Evolutionary conservation across 2,329 filamentous ascomycete species (phyloP), one percentile per base, ranked within the genome.

Genomic region (Sporothrix euskadiensis): DNA sequence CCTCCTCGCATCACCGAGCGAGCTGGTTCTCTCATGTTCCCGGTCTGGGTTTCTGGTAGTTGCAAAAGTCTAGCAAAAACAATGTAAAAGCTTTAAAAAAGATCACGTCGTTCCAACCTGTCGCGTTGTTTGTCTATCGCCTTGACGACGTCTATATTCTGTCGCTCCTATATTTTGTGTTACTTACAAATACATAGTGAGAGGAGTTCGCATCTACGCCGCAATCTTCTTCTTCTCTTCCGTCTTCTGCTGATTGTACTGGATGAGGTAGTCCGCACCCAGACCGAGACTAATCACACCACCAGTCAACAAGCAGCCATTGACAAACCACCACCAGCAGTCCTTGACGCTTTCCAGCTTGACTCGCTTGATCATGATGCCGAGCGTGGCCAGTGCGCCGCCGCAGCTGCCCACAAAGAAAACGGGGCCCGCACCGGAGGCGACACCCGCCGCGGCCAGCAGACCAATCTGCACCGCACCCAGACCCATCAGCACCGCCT

Each of bases 241-340:
- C 41, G 80, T 68, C 12, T 74, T 71, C 72, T 80, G 12, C 78
- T 76, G 61, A n/a, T 79, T 71, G 75, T 88, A 88, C 76, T 83
- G 83, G 16, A 87, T 75, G n/a, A 86, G 74, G 78, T 91, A 92
- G 77, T 92, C 89, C 3, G 81, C 84, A 2, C 83, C 86, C 73
- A 92, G 78, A 0, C 90, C 90, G 2, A 85, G 73, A 76, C 87
- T 87, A 75, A 92, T 88, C 4, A 84, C 85, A 32, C 90, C 89
- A 9, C 90, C 90, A 12, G 90, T 92, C 75, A 91, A 85, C 88
- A 87, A 90, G 77, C 89, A 91, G 12, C 90, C 90, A 77, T 91
- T 91, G 41, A 89, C 86, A 77, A 93, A 93, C 91, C 91, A 93
- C 89, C 90, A 91, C 91, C 90, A 92, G 77, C 91, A 92, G 78